phyloP scores from a whole-genome alignment of 148 eudicot species.

The Vaccinium myrtillus region DNA sequence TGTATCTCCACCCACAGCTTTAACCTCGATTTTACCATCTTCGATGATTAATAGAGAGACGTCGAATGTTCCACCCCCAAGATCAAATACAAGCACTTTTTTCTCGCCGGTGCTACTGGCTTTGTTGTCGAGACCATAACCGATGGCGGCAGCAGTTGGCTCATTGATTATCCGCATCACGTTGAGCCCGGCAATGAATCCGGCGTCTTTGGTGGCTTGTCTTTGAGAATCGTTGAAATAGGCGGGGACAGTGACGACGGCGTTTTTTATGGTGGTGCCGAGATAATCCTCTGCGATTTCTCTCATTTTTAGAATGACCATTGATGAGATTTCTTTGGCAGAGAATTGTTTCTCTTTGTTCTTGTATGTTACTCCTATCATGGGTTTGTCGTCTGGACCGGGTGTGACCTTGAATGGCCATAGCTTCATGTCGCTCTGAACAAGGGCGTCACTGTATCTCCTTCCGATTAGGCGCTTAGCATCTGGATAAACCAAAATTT shows the following conservation, averaged over 20 bases:
- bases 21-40: neutral
- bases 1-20: neutral
- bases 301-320: neutral
- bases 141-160: too few species aligned
- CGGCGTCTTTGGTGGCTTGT: too few species aligned
- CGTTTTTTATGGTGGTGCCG: neutral
- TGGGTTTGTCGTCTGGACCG: neutral
- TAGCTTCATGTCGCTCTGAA: neutral
- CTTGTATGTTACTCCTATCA: neutral
- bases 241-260: neutral
- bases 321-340: conserved; percentile 4
- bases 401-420: conserved; percentile 3
- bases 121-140: too few species aligned
- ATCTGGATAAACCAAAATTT: neutral
- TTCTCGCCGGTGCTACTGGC: too few species aligned
- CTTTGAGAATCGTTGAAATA: too few species aligned
- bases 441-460: neutral
- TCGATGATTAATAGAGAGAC: too few species aligned
- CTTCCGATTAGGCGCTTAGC: conserved; percentile 10
- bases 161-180: too few species aligned
- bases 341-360: neutral
- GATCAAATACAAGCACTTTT: too few species aligned
- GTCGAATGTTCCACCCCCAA: too few species aligned
- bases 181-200: too few species aligned
- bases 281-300: conserved; percentile 1